Conservation (phyloP, 2,329 filamentous ascomycete genomes). For the Fusarium piperis region DNA sequence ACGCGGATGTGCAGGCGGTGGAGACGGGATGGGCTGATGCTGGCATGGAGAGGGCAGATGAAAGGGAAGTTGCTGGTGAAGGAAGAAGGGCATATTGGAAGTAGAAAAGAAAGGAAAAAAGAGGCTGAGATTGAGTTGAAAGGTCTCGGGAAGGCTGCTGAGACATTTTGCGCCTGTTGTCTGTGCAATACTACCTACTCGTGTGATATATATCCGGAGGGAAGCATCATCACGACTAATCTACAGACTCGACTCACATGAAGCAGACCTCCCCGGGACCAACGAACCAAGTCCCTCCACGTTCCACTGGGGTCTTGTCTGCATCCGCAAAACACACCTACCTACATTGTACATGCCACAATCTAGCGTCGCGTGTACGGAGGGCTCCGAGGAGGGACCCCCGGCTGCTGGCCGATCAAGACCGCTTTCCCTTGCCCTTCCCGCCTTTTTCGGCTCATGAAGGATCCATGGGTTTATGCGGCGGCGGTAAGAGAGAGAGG, state of each 20-base stretch:
- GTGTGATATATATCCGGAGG: not conserved
- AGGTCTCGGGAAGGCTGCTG: not conserved
- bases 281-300: conserved; percentile 36
- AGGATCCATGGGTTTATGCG: conserved; percentile 1
- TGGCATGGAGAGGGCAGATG: conserved; percentile 8
- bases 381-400: conserved; percentile 10
- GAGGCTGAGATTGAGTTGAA: not conserved
- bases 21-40: conserved; percentile 21
- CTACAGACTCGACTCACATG: not conserved
- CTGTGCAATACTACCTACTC: not conserved
- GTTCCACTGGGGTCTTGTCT: conserved; percentile 15
- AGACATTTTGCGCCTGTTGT: not conserved
- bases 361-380: not conserved
- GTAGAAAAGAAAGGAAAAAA: not conserved
- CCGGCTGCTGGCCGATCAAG: conserved; percentile 11
- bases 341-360: conserved; percentile 3
- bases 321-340: conserved; percentile 16
- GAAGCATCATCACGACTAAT: not conserved
- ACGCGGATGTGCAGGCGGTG: conserved; percentile 18
- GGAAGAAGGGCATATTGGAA: not conserved
- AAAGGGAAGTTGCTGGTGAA: not conserved
- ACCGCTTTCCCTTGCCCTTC: not conserved
- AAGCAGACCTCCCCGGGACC: not conserved
- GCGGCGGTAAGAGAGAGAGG: not conserved
- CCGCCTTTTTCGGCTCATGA: conserved; percentile 19